phyloP scores from a whole-genome alignment of 2,329 filamentous ascomycete species.

The Cladosporium cucumerinum region DNA sequence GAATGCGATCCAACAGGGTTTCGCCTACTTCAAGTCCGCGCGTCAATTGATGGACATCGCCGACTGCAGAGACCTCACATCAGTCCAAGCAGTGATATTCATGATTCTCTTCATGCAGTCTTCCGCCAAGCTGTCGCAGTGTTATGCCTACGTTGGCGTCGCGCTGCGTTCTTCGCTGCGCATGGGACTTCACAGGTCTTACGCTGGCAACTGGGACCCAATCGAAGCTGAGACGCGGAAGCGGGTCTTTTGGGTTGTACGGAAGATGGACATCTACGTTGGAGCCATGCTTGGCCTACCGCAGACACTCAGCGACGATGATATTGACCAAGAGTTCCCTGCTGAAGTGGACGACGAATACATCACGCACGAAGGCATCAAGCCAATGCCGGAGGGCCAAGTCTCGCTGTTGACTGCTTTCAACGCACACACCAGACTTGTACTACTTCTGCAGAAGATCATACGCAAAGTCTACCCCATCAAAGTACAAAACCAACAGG shows the following conservation, averaged over 20 bases:
- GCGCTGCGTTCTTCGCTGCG: conserved; percentile 49
- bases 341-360: conserved; percentile 50
- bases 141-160: conserved; percentile 52
- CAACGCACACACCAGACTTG: conserved; percentile 58
- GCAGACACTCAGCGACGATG: conserved; percentile 47
- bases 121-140: conserved; percentile 51
- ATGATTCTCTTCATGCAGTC: conserved; percentile 54
- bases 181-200: conserved; percentile 51
- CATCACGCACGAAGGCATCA: conserved; percentile 47
- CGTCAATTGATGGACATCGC: conserved; percentile 51
- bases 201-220: conserved; percentile 45
- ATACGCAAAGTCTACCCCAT: conserved; percentile 63
- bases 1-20: conserved; percentile 48
- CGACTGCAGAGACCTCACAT: conserved; percentile 50
- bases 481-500: conserved; percentile 44
- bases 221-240: conserved; percentile 50
- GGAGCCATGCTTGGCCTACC: conserved; percentile 51
- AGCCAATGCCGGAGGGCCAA: conserved; percentile 53
- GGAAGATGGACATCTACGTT: conserved; percentile 52
- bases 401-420: conserved; percentile 58
- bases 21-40: conserved; percentile 48
- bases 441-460: conserved; percentile 58
- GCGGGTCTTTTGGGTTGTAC: conserved; percentile 51
- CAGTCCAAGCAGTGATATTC: conserved; percentile 51
- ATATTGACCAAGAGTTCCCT: conserved; percentile 49